Conservation (phyloP, 306 rosid species). For the Echinosophora koreensis region DNA sequence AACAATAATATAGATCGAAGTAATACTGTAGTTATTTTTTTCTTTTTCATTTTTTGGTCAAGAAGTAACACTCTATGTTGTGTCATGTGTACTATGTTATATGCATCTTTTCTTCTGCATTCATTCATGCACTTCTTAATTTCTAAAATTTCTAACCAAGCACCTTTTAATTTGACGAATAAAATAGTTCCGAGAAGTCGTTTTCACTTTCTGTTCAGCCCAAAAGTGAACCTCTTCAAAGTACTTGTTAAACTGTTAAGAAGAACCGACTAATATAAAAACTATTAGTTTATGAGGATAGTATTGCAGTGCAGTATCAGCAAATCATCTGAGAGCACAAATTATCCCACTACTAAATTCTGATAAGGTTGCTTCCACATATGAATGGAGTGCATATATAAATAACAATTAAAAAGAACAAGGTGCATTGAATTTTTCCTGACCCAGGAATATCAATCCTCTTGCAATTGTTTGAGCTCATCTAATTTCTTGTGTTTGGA, state of each 20-base stretch:
- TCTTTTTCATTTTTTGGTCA: too few species aligned
- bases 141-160: neutral
- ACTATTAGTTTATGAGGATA: neutral
- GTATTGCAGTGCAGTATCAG: neutral
- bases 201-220: constrained; percentile 22
- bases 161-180: neutral
- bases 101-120: too few species aligned
- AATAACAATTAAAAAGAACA: neutral
- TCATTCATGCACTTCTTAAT: neutral
- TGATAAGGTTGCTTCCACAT: constrained; percentile 33
- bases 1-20: too few species aligned
- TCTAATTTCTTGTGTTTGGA: neutral
- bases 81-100: too few species aligned
- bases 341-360: constrained; percentile 27
- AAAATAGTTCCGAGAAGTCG: constrained; percentile 9
- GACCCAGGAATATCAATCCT: neutral
- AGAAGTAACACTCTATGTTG: too few species aligned
- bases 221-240: neutral
- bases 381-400: constrained; percentile 5
- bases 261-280: neutral
- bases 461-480: constrained; percentile 6
- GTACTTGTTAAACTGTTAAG: constrained; percentile 14
- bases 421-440: neutral
- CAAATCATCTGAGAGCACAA: constrained; percentile 26
- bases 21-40: too few species aligned